These are phyloP conservation scores for Solanum chiquidenum DNA, from an alignment of 257 asterid genomes.

Conservation along the genomic window DNA sequence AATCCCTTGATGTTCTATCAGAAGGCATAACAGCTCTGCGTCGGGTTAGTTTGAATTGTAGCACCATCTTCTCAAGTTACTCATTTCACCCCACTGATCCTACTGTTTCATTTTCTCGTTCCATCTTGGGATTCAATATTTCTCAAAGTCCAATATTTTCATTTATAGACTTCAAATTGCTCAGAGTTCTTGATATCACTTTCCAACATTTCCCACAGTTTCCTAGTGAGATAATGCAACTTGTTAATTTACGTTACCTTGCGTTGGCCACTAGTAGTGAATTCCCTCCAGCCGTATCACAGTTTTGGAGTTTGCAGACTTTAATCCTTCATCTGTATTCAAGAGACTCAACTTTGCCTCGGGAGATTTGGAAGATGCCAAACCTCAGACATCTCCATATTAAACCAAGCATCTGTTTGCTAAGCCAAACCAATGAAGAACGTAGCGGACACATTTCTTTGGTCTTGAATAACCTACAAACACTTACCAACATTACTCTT, in stretches of 20 bases:
- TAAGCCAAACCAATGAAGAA: neutral
- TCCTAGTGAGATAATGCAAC: conserved; percentile 6
- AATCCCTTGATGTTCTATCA: neutral
- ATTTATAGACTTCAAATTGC: conserved; percentile 10
- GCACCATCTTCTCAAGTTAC: neutral
- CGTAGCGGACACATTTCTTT: neutral
- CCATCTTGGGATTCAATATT: neutral
- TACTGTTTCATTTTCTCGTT: neutral
- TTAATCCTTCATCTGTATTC: conserved; percentile 17
- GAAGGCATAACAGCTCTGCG: neutral
- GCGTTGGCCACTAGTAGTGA: conserved; percentile 12
- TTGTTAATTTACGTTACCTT: conserved; percentile 17
- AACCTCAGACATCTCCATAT: conserved; percentile 14
- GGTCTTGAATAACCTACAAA: neutral
- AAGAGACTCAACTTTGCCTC: conserved; percentile 1
- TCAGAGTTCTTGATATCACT: conserved; percentile 19
- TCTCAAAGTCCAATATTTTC: neutral
- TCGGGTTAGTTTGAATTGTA: neutral
- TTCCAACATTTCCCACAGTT: conserved; percentile 9
- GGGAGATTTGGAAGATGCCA: conserved; percentile 11
- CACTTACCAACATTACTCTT: conserved; percentile 10
- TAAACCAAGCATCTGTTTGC: conserved; percentile 5
- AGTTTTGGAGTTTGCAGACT: conserved; percentile 17
- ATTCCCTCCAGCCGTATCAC: conserved; percentile 1
- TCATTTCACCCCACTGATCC: neutral